These are phyloP conservation scores for Mycena haematopus DNA, from an alignment of 768 basidiomycete species.

Conservation along the genomic window DNA sequence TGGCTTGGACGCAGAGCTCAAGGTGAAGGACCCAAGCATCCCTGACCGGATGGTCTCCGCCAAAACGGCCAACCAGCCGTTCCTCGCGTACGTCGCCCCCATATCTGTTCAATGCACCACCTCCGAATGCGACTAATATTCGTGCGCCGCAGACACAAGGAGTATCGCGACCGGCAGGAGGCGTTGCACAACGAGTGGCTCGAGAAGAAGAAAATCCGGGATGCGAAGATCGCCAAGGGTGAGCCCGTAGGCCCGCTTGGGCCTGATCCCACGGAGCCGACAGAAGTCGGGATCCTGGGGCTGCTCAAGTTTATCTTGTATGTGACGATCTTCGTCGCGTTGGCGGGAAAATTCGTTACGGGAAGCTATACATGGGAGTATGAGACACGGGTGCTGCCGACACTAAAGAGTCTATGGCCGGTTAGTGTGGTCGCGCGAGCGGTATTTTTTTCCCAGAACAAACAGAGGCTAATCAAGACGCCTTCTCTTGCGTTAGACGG, in stretches of 20 bases:
- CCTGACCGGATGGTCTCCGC: conserved; percentile 75
- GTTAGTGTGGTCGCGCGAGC: conserved; percentile 42
- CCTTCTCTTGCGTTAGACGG: conserved; percentile 44
- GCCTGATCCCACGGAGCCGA: conserved; percentile 72
- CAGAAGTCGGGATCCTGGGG: conserved; percentile 68
- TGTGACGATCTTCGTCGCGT: conserved; percentile 54
- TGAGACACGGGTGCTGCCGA: conserved; percentile 61
- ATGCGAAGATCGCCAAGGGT: conserved; percentile 75
- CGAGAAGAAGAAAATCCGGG: conserved; percentile 72
- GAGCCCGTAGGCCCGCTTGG: conserved; percentile 77
- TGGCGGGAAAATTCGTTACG: conserved; percentile 84
- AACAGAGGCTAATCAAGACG: not conserved
- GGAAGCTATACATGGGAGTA: conserved; percentile 90
- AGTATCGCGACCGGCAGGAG: conserved; percentile 69
- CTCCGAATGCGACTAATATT: not conserved
- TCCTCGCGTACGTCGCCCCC: conserved; percentile 68
- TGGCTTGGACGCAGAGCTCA: conserved; percentile 56
- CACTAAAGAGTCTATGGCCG: conserved; percentile 68
- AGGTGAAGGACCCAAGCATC: conserved; percentile 67
- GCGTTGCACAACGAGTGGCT: conserved; percentile 68
- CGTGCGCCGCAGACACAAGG: conserved; percentile 56
- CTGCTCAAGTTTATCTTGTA: conserved; percentile 75
- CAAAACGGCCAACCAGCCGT: conserved; percentile 86
- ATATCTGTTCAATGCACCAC: not conserved
- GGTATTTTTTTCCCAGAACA: not conserved